A percentile compares a stretch with the other conserved stretches of the same genome.
These are phyloP conservation scores for Saturnispora ahearnii DNA, from an alignment of 805 yeast species.

Conservation along the genomic window DNA sequence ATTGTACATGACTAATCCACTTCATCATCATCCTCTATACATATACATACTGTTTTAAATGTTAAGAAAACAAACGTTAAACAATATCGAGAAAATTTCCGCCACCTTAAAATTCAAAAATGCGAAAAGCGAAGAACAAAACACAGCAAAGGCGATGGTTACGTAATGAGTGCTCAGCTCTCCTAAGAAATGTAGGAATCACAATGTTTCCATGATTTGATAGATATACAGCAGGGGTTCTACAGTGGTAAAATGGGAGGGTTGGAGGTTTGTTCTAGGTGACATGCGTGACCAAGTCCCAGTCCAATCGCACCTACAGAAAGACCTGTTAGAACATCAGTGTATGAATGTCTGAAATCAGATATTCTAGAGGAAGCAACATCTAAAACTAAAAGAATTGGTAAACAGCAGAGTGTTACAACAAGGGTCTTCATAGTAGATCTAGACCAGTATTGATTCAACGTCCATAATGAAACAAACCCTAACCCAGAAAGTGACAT, in stretches of 20 bases:
- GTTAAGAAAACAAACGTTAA: not conserved
- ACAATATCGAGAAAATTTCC: not conserved
- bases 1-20: not conserved
- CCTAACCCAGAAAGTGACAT: constrained; percentile 60
- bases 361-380: constrained; percentile 53
- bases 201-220: too few relatives aligned
- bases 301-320: constrained; percentile 7
- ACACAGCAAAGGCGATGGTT: not conserved
- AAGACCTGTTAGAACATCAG: constrained; percentile 70
- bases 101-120: not conserved
- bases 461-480: constrained; percentile 42
- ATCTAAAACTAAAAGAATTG: constrained; percentile 23
- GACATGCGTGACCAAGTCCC: not conserved
- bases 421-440: not conserved
- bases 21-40: not conserved
- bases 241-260: not conserved
- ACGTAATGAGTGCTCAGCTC: constrained; percentile 2
- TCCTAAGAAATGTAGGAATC: too few relatives aligned
- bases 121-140: not conserved
- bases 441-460: constrained; percentile 9
- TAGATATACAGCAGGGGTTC: not conserved
- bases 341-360: constrained; percentile 86
- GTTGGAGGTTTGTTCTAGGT: not conserved
- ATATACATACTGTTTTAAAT: not conserved
- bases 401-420: constrained; percentile 28